phyloP scores from a whole-genome alignment of 345 rosid species.

The Lepidium africanum region DNA sequence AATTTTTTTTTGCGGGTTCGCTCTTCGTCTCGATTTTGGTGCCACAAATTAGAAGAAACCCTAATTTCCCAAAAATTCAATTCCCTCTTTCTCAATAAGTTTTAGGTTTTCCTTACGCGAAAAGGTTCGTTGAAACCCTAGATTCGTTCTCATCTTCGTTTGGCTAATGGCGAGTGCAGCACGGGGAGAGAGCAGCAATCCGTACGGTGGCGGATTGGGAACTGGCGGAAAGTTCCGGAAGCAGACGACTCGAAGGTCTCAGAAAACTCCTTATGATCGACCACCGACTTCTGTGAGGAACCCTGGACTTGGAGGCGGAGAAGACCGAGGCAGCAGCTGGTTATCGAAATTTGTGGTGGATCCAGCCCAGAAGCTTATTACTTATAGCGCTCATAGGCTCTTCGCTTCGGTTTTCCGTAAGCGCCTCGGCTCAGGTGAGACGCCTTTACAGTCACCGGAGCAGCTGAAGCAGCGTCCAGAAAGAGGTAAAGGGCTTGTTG shows the following conservation, averaged over 20 bases:
- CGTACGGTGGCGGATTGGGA: constrained; percentile 38
- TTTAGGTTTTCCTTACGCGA: constrained; percentile 18
- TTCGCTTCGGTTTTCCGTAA: constrained; percentile 69
- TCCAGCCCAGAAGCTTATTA: constrained; percentile 80
- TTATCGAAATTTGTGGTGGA: constrained; percentile 54
- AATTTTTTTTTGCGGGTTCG: background rate
- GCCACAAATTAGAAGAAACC: constrained; percentile 36
- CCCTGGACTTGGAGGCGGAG: constrained; percentile 22
- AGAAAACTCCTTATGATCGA: constrained; percentile 71
- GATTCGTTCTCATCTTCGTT: constrained; percentile 16
- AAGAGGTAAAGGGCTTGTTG: constrained; percentile 27
- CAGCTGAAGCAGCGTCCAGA: constrained; percentile 29
- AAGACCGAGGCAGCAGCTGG: constrained; percentile 48
- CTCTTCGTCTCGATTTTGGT: constrained; percentile 8
- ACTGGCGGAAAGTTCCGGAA: constrained; percentile 70
- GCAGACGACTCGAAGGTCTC: constrained; percentile 45
- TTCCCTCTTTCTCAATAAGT: constrained; percentile 5
- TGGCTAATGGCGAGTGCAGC: constrained; percentile 41
- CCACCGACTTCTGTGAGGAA: constrained; percentile 45
- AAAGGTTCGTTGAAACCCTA: constrained; percentile 35
- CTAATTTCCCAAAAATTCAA: constrained; percentile 25
- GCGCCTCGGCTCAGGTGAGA: constrained; percentile 44
- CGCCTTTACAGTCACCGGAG: constrained; percentile 17
- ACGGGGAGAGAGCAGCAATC: constrained; percentile 36
- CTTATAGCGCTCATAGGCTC: constrained; percentile 69